phyloP scores from a whole-genome alignment of 139 green algal species.

The Yamagishiella unicocca region DNA sequence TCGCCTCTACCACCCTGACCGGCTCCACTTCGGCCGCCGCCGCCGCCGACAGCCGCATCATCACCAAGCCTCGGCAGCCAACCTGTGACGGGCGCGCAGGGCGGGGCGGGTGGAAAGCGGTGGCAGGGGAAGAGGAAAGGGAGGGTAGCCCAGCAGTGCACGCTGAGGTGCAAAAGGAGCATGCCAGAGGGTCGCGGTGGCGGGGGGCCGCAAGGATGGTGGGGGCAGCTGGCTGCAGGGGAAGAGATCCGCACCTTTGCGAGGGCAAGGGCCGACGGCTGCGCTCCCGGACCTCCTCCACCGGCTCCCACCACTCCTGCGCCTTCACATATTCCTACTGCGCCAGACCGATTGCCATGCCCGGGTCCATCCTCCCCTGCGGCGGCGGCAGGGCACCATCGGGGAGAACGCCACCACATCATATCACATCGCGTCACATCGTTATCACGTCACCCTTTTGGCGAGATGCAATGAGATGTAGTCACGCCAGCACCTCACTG shows the following conservation, averaged over 20 bases:
- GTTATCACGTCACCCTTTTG: too few relatives aligned
- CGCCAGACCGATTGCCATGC: too few relatives aligned
- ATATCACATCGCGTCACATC: too few relatives aligned
- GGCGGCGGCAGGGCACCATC: too few relatives aligned
- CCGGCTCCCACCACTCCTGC: background rate
- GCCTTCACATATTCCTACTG: too few relatives aligned
- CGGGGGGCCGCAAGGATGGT: background rate
- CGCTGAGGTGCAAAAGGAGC: background rate
- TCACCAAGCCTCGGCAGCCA: conserved; percentile 16
- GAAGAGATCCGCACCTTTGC: background rate
- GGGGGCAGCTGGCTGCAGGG: too few relatives aligned
- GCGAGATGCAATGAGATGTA: too few relatives aligned
- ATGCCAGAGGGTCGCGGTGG: background rate
- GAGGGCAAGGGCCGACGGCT: background rate
- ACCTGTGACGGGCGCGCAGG: background rate
- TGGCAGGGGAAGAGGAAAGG: background rate
- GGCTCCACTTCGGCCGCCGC: conserved; percentile 6
- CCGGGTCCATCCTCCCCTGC: too few relatives aligned
- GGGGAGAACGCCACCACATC: too few relatives aligned
- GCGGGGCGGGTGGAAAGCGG: background rate
- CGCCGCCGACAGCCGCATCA: conserved; percentile 10
- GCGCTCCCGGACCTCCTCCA: background rate
- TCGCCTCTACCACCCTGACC: background rate
- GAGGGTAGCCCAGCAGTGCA: too few relatives aligned
- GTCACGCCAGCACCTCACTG: too few relatives aligned